Evolutionary conservation across 768 basidiomycete species (phyloP).

Genomic region (Hypholoma sublateritium): DNA sequence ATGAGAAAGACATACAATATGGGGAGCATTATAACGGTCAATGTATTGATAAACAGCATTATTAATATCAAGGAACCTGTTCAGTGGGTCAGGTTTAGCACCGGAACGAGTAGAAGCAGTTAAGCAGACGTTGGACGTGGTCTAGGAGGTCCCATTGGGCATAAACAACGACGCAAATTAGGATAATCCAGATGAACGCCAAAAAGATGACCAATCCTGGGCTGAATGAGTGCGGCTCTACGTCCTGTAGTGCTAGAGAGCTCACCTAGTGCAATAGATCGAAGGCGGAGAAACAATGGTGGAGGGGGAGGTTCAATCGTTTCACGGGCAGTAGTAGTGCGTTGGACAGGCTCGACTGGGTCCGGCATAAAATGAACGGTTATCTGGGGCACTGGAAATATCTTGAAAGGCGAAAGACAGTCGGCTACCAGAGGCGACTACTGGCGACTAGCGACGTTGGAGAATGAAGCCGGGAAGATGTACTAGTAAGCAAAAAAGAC

Average conservation of each 20-base stretch:
- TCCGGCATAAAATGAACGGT: background rate
- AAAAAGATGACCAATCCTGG: conserved; percentile 23
- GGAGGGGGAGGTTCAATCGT: background rate
- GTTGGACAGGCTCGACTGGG: conserved; percentile 29
- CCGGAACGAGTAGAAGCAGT: background rate
- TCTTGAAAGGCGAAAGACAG: background rate
- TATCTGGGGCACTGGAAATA: background rate
- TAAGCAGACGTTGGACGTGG: conserved; percentile 24
- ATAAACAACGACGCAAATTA: conserved; percentile 26
- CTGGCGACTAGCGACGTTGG: background rate
- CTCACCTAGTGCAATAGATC: conserved; percentile 3
- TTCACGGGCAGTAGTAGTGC: conserved; percentile 24
- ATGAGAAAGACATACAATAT: conserved; percentile 21
- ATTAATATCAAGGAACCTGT: conserved; percentile 26
- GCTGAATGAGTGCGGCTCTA: background rate
- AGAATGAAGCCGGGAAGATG: background rate
- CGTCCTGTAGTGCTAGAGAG: background rate
- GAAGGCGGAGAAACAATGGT: conserved; percentile 5
- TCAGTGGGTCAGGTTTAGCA: background rate
- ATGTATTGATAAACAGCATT: conserved; percentile 24
- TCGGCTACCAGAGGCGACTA: conserved; percentile 3
- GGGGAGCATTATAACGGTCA: conserved; percentile 28
- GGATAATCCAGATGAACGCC: conserved; percentile 27
- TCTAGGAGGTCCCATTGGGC: conserved; percentile 26
- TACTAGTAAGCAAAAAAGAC: background rate